Conservation (phyloP, 2,329 filamentous ascomycete species). For the Colletotrichum karsti region DNA sequence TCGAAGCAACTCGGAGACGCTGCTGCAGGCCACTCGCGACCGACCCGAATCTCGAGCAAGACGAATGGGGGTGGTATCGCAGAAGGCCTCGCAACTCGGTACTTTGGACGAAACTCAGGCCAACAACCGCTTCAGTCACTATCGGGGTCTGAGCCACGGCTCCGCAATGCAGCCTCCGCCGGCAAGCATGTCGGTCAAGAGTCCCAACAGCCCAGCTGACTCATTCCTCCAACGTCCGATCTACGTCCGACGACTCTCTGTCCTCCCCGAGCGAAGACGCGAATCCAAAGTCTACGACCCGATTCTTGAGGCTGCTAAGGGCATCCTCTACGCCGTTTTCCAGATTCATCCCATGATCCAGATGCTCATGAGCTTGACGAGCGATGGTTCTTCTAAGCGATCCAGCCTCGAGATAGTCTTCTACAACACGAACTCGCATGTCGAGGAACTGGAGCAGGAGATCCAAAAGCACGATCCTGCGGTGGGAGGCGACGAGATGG, state of each 20-base stretch:
- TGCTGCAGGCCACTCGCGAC: constrained; percentile 59
- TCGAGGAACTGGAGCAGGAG: constrained; percentile 71
- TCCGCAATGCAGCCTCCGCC: constrained; percentile 69
- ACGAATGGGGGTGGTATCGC: constrained; percentile 72
- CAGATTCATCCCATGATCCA: constrained; percentile 75
- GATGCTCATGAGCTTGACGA: constrained; percentile 69
- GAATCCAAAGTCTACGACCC: constrained; percentile 70
- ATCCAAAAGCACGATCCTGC: constrained; percentile 68
- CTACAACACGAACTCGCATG: constrained; percentile 73
- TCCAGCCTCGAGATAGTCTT: constrained; percentile 74
- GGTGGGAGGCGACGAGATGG: constrained; percentile 57
- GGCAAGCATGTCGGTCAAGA: constrained; percentile 50
- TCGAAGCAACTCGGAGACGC: constrained; percentile 71
- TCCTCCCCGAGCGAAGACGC: constrained; percentile 69
- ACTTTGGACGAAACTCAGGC: constrained; percentile 70
- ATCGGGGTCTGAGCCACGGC: constrained; percentile 73
- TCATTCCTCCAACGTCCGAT: constrained; percentile 65
- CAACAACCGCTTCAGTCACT: constrained; percentile 74
- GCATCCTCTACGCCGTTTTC: constrained; percentile 72
- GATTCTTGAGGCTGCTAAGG: constrained; percentile 71
- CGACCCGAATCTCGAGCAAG: constrained; percentile 64
- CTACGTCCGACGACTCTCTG: constrained; percentile 70
- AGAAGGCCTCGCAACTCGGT: constrained; percentile 66
- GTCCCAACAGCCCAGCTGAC: constrained; percentile 69
- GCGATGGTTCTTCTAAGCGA: constrained; percentile 66